Percentiles rank a stretch among this genome's conserved stretches.
Evolutionary conservation across 2,329 filamentous ascomycete genomes (phyloP).

Genomic region (Scedosporium boydii): DNA sequence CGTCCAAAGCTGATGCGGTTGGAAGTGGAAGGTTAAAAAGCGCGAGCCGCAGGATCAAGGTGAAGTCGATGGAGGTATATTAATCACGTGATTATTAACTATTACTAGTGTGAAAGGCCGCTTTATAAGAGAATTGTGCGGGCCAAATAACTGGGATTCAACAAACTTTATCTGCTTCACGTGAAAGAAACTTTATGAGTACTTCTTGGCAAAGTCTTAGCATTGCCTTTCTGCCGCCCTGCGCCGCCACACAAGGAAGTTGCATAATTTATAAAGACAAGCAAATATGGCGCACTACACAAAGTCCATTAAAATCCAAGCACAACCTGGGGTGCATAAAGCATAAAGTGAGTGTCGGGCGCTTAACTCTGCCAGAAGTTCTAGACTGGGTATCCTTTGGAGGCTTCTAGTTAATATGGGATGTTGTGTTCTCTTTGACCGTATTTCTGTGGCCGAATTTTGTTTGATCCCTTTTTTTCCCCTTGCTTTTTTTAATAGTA

Average conservation of each 20-base stretch:
- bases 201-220: not conserved
- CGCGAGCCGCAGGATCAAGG: conserved; percentile 1
- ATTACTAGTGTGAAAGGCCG: not conserved
- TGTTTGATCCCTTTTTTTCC: not conserved
- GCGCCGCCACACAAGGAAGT: too few relatives aligned
- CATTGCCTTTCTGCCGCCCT: not conserved
- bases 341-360: not conserved
- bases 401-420: not conserved
- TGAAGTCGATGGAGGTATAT: not conserved
- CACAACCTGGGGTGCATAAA: not conserved
- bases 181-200: not conserved
- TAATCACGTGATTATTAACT: not conserved
- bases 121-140: not conserved
- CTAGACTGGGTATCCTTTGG: too few relatives aligned
- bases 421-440: not conserved
- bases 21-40: not conserved
- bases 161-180: not conserved
- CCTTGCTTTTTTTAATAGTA: not conserved
- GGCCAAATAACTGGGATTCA: not conserved
- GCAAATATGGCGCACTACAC: too few relatives aligned
- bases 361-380: too few relatives aligned
- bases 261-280: not conserved
- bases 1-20: conserved; percentile 1
- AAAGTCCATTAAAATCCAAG: not conserved
- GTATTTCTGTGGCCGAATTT: not conserved